A percentile compares a stretch with the other conserved stretches of the same genome.
Evolutionary conservation across 805 yeast species (phyloP).

Genomic region (Millerago galiae): DNA sequence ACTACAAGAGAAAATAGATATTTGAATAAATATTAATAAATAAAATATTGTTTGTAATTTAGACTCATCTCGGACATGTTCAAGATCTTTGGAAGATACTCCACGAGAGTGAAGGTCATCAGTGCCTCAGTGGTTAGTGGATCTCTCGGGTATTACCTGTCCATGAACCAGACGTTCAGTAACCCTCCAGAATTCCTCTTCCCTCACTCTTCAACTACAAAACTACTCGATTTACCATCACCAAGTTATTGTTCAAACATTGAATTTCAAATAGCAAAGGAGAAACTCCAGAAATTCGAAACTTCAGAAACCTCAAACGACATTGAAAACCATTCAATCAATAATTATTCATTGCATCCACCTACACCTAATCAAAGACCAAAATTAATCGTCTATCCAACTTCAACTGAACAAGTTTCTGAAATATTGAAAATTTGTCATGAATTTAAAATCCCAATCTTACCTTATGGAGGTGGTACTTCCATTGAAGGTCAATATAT

Average conservation of each 20-base stretch:
- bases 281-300: slow-evolving; percentile 8
- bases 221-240: slow-evolving; percentile 17
- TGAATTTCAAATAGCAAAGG: slow-evolving; percentile 22
- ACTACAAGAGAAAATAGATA: too few relatives aligned
- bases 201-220: slow-evolving; percentile 23
- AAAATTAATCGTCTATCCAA: slow-evolving; percentile 42
- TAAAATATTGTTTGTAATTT: too few relatives aligned
- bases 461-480: slow-evolving; percentile 58
- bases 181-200: slow-evolving; percentile 24
- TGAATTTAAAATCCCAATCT: slow-evolving; percentile 47
- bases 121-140: slow-evolving; percentile 18
- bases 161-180: slow-evolving; percentile 19
- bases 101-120: slow-evolving; percentile 5
- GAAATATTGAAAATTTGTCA: slow-evolving; percentile 46
- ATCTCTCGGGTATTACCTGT: slow-evolving; percentile 19
- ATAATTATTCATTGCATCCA: slow-evolving; percentile 44
- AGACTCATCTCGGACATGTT: too few relatives aligned
- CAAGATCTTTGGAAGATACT: too few relatives aligned
- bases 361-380: slow-evolving; percentile 45
- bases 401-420: slow-evolving; percentile 49
- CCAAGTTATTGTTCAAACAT: slow-evolving; percentile 23
- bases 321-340: slow-evolving; percentile 37
- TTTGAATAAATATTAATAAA: too few relatives aligned
- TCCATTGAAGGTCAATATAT: slow-evolving; percentile 62
- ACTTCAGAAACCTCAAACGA: slow-evolving; percentile 23